These are phyloP conservation scores for Kondoa subrosea DNA, from an alignment of 768 basidiomycete species.

Conservation along the genomic window DNA sequence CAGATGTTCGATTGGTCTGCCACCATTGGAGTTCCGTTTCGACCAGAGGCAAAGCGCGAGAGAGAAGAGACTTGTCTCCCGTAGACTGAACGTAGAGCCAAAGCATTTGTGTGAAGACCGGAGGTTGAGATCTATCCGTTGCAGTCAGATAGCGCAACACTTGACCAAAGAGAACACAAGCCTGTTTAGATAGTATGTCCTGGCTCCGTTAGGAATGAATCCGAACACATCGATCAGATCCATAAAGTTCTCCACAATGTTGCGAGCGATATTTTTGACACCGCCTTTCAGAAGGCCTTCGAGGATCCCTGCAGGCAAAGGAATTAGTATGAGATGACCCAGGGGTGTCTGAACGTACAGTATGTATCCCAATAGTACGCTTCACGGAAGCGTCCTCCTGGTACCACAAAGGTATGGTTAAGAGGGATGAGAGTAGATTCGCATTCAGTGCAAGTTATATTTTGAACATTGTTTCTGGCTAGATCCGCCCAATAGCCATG, in stretches of 20 bases:
- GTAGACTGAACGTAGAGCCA: constrained; percentile 58
- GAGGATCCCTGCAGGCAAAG: constrained; percentile 50
- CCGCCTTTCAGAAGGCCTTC: constrained; percentile 71
- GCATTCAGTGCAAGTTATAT: constrained; percentile 52
- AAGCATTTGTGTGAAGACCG: constrained; percentile 49
- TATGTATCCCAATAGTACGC: constrained; percentile 28
- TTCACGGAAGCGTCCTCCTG: constrained; percentile 51
- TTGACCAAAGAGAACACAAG: too few species aligned
- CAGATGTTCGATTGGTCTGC: constrained; percentile 49
- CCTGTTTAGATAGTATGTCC: too few species aligned
- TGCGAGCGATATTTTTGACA: constrained; percentile 53
- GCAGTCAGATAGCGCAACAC: too few species aligned
- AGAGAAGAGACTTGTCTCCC: constrained; percentile 56
- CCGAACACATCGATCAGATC: constrained; percentile 68
- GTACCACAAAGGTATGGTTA: constrained; percentile 79
- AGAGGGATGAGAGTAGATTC: constrained; percentile 74
- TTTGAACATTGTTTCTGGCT: constrained; percentile 32
- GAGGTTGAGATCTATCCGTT: constrained; percentile 63
- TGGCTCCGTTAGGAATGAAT: constrained; percentile 88
- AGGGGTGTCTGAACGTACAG: constrained; percentile 32
- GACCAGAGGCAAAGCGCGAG: constrained; percentile 64
- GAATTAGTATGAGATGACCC: neutral
- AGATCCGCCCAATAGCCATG: constrained; percentile 59
- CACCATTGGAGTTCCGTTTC: constrained; percentile 80
- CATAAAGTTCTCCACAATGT: constrained; percentile 82